Conservation (phyloP, 192 early-diverging fungal species). For the Helicostylum pulchrum region DNA sequence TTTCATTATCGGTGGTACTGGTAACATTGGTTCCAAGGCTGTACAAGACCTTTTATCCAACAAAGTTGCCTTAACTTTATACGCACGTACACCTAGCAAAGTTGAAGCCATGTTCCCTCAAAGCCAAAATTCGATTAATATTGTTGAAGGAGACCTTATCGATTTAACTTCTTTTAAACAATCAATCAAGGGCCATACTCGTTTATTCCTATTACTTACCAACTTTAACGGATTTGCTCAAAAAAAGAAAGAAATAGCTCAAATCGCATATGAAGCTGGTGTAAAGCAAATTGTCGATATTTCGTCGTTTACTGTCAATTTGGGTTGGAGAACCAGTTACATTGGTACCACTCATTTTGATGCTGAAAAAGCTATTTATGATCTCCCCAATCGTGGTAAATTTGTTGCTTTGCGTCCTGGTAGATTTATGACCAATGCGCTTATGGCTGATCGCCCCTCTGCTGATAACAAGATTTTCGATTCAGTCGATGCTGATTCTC, state of each 20-base stretch:
- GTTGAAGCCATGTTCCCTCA: slow-evolving; percentile 4
- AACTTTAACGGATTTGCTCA: neutral
- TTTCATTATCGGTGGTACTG: slow-evolving; percentile 19
- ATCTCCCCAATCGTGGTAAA: neutral
- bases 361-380: neutral
- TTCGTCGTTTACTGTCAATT: slow-evolving; percentile 4
- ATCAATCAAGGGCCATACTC: slow-evolving; percentile 13
- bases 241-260: slow-evolving; percentile 5
- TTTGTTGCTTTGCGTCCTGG: slow-evolving; percentile 23
- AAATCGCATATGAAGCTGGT: slow-evolving; percentile 18
- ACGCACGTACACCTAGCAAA: slow-evolving; percentile 14
- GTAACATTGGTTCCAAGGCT: slow-evolving; percentile 16
- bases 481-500: no score
- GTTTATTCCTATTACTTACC: slow-evolving; percentile 13
- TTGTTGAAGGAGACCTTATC: slow-evolving; percentile 17
- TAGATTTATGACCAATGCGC: neutral
- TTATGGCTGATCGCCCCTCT: no score
- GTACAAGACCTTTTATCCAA: slow-evolving; percentile 1
- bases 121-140: neutral
- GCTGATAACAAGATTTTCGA: no score
- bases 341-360: slow-evolving; percentile 7
- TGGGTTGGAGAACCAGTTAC: neutral
- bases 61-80: neutral
- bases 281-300: slow-evolving; percentile 30
- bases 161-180: neutral